Evolutionary conservation across 2,329 filamentous ascomycete genomes (phyloP).

Genomic region (Fusarium humuli): DNA sequence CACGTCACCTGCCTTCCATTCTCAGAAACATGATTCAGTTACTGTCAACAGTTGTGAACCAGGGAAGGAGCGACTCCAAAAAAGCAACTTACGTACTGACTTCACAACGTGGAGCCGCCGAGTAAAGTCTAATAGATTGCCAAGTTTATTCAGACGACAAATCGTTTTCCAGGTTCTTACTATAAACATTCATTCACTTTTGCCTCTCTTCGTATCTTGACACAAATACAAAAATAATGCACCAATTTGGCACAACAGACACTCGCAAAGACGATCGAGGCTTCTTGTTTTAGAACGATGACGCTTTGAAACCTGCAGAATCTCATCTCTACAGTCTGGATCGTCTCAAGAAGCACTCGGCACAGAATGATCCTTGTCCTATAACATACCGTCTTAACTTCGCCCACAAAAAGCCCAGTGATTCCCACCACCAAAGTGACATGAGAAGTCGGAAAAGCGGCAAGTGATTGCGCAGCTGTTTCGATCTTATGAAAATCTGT

Average conservation of each 20-base stretch:
- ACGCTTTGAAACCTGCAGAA: constrained; percentile 28
- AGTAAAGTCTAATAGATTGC: constrained; percentile 6
- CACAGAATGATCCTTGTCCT: constrained; percentile 15
- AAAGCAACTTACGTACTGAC: background rate
- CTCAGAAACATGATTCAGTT: background rate
- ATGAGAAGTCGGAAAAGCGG: constrained; percentile 29
- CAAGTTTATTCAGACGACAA: constrained; percentile 8
- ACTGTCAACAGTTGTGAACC: background rate
- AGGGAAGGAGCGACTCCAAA: constrained; percentile 6
- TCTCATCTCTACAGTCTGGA: constrained; percentile 30
- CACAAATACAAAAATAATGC: background rate
- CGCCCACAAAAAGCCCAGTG: constrained; percentile 13
- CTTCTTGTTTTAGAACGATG: constrained; percentile 24
- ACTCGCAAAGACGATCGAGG: background rate
- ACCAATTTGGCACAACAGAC: constrained; percentile 1
- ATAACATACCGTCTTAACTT: background rate
- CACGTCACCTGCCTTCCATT: background rate
- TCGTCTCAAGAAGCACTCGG: constrained; percentile 34
- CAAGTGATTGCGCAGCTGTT: constrained; percentile 1
- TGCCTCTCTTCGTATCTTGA: background rate
- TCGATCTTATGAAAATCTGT: background rate
- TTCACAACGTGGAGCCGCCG: background rate
- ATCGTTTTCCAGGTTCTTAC: background rate
- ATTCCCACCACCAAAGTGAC: constrained; percentile 6
- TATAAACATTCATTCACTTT: background rate